Evolutionary conservation across 345 rosid genomes (phyloP).

Genomic region (Hibiscus tridactylites): DNA sequence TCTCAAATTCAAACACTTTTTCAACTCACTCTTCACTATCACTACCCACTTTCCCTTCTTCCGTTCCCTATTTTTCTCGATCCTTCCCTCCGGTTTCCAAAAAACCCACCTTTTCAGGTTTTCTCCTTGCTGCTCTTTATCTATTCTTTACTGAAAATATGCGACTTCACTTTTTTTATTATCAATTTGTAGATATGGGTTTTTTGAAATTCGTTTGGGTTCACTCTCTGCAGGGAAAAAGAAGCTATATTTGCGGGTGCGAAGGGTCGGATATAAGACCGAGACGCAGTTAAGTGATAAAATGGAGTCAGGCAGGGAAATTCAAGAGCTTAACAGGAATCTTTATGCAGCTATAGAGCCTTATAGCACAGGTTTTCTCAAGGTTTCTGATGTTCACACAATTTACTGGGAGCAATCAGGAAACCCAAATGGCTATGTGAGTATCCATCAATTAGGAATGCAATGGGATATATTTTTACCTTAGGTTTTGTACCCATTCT

Average conservation of each 20-base stretch:
- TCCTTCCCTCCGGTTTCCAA: neutral
- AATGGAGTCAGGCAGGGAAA: slow-evolving; percentile 38
- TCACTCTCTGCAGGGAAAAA: slow-evolving; percentile 26
- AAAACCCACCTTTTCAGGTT: slow-evolving; percentile 20
- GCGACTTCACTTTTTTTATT: neutral
- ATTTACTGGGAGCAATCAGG: slow-evolving; percentile 90
- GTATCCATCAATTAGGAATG: slow-evolving; percentile 13
- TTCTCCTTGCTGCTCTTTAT: neutral
- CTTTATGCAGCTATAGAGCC: slow-evolving; percentile 69
- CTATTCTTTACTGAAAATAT: neutral
- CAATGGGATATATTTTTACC: neutral
- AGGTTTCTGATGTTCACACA: slow-evolving; percentile 74
- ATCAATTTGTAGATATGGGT: neutral
- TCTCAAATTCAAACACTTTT: neutral
- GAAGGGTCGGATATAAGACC: slow-evolving; percentile 23
- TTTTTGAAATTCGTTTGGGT: neutral
- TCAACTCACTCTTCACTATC: neutral
- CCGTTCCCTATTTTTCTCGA: neutral
- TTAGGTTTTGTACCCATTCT: neutral
- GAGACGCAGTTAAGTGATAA: slow-evolving; percentile 22
- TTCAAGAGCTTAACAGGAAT: slow-evolving; percentile 28
- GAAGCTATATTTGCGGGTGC: slow-evolving; percentile 13
- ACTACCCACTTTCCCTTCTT: neutral
- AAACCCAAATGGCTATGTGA: slow-evolving; percentile 77
- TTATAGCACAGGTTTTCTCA: slow-evolving; percentile 50